Conservation (phyloP, 192 early-diverging fungal genomes). For the Entomortierella beljakovae region DNA sequence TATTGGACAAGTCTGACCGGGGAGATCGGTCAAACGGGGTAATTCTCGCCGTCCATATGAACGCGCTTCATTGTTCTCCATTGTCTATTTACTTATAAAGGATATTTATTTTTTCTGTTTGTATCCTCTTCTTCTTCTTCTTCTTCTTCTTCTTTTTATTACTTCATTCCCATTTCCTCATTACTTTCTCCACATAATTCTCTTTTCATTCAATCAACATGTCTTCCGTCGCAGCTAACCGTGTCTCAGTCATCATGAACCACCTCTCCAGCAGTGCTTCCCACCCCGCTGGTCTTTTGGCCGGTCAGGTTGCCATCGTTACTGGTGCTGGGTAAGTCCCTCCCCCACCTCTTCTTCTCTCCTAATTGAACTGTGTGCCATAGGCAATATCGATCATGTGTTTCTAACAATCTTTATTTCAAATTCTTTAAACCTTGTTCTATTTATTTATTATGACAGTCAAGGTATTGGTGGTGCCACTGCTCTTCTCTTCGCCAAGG, state of each 20-base stretch:
- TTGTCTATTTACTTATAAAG: conserved; percentile 11
- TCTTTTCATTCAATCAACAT: conserved; percentile 9
- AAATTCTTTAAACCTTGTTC: not conserved
- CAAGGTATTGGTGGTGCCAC: conserved; percentile 92
- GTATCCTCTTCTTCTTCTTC: not conserved
- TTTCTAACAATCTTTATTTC: too few species aligned
- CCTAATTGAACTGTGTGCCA: not conserved
- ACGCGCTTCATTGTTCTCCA: not conserved
- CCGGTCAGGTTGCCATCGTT: conserved; percentile 71
- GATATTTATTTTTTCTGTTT: not conserved
- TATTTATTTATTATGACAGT: conserved; percentile 24
- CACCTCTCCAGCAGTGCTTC: conserved; percentile 57
- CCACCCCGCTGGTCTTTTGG: conserved; percentile 63
- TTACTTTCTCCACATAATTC: not conserved
- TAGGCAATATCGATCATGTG: not conserved
- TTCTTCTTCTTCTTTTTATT: not conserved
- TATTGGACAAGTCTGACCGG: too few species aligned
- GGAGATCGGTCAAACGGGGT: not conserved
- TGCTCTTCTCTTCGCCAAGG: conserved; percentile 87
- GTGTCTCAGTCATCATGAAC: conserved; percentile 41
- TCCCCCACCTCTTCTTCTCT: not conserved
- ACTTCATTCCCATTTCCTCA: not conserved
- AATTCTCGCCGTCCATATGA: not conserved
- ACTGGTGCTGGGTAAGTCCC: conserved; percentile 69
- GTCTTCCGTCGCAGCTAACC: conserved; percentile 32